These are phyloP conservation scores for Alectoria sarmentosa DNA, from an alignment of 495 filamentous ascomycete genomes.

Conservation along the genomic window DNA sequence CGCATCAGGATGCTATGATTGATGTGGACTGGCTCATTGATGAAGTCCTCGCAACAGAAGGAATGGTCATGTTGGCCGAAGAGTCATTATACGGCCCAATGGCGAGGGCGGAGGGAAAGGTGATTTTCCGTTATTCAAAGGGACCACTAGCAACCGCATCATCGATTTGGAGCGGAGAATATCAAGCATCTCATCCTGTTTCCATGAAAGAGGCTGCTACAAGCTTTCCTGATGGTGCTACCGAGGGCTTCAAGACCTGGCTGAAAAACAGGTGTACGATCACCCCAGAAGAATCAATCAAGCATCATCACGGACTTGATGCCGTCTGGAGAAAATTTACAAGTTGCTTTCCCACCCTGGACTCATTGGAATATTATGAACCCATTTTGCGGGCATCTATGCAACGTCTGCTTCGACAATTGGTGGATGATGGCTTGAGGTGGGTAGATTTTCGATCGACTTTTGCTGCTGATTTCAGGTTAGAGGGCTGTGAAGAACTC, in stretches of 20 bases:
- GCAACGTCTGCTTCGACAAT: constrained; percentile 53
- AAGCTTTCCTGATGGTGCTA: constrained; percentile 62
- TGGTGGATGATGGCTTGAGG: constrained; percentile 68
- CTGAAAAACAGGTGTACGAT: constrained; percentile 66
- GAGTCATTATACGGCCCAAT: constrained; percentile 42
- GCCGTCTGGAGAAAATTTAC: constrained; percentile 75
- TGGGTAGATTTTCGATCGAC: constrained; percentile 57
- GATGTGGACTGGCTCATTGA: constrained; percentile 72
- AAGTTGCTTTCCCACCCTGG: constrained; percentile 60
- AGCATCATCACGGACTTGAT: constrained; percentile 73
- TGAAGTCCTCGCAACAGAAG: constrained; percentile 61
- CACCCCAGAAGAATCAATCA: constrained; percentile 60
- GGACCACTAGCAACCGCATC: constrained; percentile 20
- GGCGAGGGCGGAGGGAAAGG: constrained; percentile 39
- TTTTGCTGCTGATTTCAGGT: constrained; percentile 56
- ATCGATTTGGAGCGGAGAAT: constrained; percentile 57
- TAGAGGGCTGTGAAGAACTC: constrained; percentile 47
- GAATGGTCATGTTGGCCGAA: constrained; percentile 61
- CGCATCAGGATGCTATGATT: constrained; percentile 85
- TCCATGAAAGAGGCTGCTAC: constrained; percentile 59
- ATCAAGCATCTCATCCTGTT: constrained; percentile 49
- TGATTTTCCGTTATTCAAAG: constrained; percentile 51
- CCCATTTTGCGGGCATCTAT: constrained; percentile 79
- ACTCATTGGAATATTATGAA: constrained; percentile 76
- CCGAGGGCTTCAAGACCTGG: constrained; percentile 68